These are phyloP conservation scores for Kluyveromyces siamensis DNA, from an alignment of 805 yeast genomes.

Conservation along the genomic window DNA sequence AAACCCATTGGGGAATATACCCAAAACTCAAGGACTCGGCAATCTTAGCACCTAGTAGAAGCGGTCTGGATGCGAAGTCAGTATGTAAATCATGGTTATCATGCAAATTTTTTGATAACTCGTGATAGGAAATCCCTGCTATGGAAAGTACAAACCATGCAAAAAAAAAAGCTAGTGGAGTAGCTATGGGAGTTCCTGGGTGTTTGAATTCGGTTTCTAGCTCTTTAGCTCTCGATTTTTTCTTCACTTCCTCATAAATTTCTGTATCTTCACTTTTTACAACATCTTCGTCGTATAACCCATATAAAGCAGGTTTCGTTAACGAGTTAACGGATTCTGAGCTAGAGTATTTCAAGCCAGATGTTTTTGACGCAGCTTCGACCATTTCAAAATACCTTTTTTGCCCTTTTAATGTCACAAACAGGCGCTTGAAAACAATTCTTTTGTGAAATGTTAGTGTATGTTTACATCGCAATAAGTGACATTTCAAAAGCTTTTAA, in stretches of 20 bases:
- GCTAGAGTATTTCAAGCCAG: conserved; percentile 5
- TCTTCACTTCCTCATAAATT: conserved; percentile 25
- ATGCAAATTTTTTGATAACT: conserved; percentile 43
- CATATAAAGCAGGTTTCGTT: conserved; percentile 43
- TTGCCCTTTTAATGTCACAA: neutral
- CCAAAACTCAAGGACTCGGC: conserved; percentile 11
- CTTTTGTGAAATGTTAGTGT: no score
- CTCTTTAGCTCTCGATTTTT: conserved; percentile 5
- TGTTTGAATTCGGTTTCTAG: conserved; percentile 1
- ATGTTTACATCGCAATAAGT: neutral
- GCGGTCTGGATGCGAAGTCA: conserved; percentile 34
- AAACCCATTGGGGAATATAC: conserved; percentile 18
- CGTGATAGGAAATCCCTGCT: conserved; percentile 47
- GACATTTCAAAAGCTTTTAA: neutral
- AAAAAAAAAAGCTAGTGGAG: conserved; percentile 2
- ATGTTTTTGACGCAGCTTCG: neutral
- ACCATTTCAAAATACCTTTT: neutral
- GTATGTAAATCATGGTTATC: conserved; percentile 38
- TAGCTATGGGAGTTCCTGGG: neutral
- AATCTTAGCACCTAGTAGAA: conserved; percentile 28
- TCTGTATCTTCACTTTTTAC: conserved; percentile 24
- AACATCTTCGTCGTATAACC: conserved; percentile 38
- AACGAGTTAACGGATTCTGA: conserved; percentile 36
- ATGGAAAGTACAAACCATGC: conserved; percentile 26
- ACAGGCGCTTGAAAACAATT: no score